Evolutionary conservation across 106 monocot species (phyloP).

Genomic region (Acorus calamus): DNA sequence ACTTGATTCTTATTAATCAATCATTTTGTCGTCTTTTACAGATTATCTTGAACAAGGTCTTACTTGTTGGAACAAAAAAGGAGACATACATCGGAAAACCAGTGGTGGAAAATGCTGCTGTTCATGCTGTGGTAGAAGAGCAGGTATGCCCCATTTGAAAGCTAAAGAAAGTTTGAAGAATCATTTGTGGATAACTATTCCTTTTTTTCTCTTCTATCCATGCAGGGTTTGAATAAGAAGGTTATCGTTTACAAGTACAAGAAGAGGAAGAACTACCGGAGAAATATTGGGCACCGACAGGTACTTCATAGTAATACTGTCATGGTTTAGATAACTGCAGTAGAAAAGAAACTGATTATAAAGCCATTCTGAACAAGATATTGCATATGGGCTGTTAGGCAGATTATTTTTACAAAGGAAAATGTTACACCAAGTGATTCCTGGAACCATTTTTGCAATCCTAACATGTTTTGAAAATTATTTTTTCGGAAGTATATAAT

Average conservation of each 20-base stretch:
- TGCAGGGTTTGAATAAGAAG: conserved; percentile 75
- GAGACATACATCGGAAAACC: conserved; percentile 87
- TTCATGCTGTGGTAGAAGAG: conserved; percentile 95
- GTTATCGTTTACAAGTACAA: conserved; percentile 92
- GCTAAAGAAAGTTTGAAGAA: neutral
- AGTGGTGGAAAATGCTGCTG: conserved; percentile 87
- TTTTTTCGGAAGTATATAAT: too few species aligned
- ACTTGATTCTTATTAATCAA: too few species aligned
- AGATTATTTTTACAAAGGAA: neutral
- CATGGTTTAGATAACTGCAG: too few species aligned
- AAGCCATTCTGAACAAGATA: neutral
- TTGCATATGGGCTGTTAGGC: neutral
- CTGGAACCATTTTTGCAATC: neutral
- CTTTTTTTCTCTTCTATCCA: conserved; percentile 1
- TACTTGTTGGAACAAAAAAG: conserved; percentile 70
- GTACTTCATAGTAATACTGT: conserved; percentile 13
- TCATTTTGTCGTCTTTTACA: conserved; percentile 10
- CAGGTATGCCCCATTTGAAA: conserved; percentile 31
- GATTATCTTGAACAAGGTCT: conserved; percentile 93
- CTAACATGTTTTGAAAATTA: neutral
- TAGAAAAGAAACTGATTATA: neutral
- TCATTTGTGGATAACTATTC: neutral
- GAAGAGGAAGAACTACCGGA: conserved; percentile 85
- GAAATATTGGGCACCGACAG: conserved; percentile 97
- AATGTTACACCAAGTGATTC: neutral